Percentiles rank a stretch among this genome's conserved stretches.
Conservation (phyloP, 164 flowering plant genomes). For the Tinospora cordifolia region DNA sequence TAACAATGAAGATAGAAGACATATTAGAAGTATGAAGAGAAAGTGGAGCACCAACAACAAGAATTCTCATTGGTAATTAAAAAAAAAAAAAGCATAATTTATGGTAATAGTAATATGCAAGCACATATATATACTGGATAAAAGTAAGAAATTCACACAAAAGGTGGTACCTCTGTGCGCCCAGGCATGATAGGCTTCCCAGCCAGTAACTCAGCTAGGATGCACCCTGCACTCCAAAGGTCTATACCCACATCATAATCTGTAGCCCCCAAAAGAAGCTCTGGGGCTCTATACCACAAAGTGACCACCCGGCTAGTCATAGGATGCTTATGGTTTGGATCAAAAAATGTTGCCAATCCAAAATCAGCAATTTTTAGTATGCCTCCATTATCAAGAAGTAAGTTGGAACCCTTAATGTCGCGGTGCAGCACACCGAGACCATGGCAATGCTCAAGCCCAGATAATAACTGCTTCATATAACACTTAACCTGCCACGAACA, state of each 20-base stretch:
- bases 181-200: slow-evolving; percentile 62
- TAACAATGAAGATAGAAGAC: no score
- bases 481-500: slow-evolving; percentile 42
- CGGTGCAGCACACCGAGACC: slow-evolving; percentile 47
- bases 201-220: slow-evolving; percentile 47
- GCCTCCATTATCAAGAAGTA: slow-evolving; percentile 46
- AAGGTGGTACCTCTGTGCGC: slow-evolving; percentile 39
- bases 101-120: background rate
- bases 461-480: slow-evolving; percentile 45
- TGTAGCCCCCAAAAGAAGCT: slow-evolving; percentile 51
- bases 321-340: slow-evolving; percentile 40
- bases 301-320: slow-evolving; percentile 65
- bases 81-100: no score
- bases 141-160: background rate
- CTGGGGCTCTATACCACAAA: slow-evolving; percentile 54
- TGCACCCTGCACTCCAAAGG: slow-evolving; percentile 61
- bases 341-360: slow-evolving; percentile 45
- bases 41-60: background rate
- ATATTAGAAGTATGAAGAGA: background rate
- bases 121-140: background rate
- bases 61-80: no score
- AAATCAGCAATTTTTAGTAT: slow-evolving; percentile 50
- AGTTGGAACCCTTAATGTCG: slow-evolving; percentile 61
- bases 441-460: slow-evolving; percentile 60
- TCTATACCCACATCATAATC: slow-evolving; percentile 53